Evolutionary conservation across 2,329 filamentous ascomycete genomes (phyloP), one percentile per base, ranked within the genome.

Genomic region (Ceratocystis lukuohia): DNA sequence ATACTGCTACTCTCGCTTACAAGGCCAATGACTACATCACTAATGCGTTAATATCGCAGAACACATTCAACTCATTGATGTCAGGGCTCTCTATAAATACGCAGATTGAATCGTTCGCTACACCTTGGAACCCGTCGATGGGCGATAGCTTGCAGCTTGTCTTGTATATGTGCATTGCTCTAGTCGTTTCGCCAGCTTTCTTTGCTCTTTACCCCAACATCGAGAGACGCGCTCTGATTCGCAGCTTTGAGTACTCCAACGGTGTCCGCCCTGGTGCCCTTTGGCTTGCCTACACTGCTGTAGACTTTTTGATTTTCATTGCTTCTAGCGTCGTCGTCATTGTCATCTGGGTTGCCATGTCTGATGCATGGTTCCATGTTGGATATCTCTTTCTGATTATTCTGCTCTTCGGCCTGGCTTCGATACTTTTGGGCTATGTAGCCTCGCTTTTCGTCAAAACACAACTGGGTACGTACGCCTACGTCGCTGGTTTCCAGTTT

Each of bases 201-300:
- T 95, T 96, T 71, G 84, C 89, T 0, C 78, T 96, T 3, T 96
- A 96, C 72, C 89, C 91, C 0, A 96, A 90, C n/a, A 79, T 88
- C 33, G 92, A 96, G 74, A 82, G 91, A 30, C 78, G 91, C 10
- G 80, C 85, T 62, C 88, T 91, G 69, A 89, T 96, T 28, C 84
- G 92, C 64, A 88, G 88, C 17, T 78, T 96, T 37, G 88, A 96
- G 74, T 96, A 96, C 75, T 95, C 89, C 65, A 96, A 96, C 72
- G 92, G 92, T 61, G 91, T 96, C 33, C 82, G 89, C 12, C 87
- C 89, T 0, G 78, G 89, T 7, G 90, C 91, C 0, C 78, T 96
- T 1, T 96, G 93, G 92, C 75, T 89, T 4, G 89, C 92, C 1
- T 95, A 96, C 72, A 79, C 88, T 0, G 72, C 80, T 0, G 96